Evolutionary conservation across 345 rosid species (phyloP).

Genomic region (Populus ilicifolia): DNA sequence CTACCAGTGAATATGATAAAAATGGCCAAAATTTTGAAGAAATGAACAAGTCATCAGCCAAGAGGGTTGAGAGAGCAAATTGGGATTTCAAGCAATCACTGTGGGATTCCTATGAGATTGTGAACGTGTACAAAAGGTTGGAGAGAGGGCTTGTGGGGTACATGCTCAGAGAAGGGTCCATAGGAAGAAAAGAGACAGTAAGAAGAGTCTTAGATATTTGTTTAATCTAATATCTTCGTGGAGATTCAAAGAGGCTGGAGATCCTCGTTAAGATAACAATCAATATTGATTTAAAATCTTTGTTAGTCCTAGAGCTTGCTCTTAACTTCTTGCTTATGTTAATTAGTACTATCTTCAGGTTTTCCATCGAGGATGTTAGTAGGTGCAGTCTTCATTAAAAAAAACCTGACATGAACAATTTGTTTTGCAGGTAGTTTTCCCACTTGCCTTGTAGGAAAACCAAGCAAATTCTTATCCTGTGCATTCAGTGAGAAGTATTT

Average conservation of each 20-base stretch:
- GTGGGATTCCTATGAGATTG: conserved; percentile 78
- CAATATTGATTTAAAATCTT: neutral
- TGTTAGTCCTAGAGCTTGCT: too few relatives aligned
- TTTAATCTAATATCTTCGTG: conserved; percentile 46
- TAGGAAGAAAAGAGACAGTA: conserved; percentile 37
- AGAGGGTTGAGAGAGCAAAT: neutral
- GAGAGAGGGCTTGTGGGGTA: conserved; percentile 44
- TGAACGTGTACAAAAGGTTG: conserved; percentile 49
- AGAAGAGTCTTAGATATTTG: conserved; percentile 64
- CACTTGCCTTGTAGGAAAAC: neutral
- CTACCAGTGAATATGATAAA: conserved; percentile 54
- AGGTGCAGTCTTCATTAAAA: neutral
- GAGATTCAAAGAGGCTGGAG: conserved; percentile 38
- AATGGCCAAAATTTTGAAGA: conserved; percentile 51
- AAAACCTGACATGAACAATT: neutral
- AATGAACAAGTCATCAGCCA: conserved; percentile 21
- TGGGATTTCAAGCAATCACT: conserved; percentile 79
- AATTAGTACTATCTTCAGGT: neutral
- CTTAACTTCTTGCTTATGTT: neutral
- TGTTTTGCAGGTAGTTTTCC: neutral
- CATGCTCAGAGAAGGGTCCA: conserved; percentile 2
- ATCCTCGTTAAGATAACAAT: conserved; percentile 13
- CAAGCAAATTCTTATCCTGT: neutral
- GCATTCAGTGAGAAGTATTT: neutral
- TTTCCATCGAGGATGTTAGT: neutral